These are phyloP conservation scores for Haplographium delicatum DNA, from an alignment of 495 filamentous ascomycete species.

Conservation along the genomic window DNA sequence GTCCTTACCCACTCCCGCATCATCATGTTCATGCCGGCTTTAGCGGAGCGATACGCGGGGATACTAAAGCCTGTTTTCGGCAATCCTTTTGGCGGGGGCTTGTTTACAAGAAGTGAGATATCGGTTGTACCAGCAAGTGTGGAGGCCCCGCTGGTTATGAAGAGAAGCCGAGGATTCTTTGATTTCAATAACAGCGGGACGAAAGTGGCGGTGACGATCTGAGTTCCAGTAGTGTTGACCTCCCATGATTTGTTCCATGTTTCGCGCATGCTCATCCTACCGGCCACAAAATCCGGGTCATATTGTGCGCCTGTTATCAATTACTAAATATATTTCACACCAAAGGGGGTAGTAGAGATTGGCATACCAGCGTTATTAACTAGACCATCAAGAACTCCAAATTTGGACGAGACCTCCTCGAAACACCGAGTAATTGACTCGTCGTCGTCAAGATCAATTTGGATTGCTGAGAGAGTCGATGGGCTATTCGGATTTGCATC, in stretches of 20 bases:
- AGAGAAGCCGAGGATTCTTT: slow-evolving; percentile 41
- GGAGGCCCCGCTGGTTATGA: slow-evolving; percentile 44
- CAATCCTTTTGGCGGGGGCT: slow-evolving; percentile 39
- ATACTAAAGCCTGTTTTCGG: slow-evolving; percentile 29
- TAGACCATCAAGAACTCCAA: slow-evolving; percentile 45
- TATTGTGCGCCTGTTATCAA: slow-evolving; percentile 8
- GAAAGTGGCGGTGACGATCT: slow-evolving; percentile 41
- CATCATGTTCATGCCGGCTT: slow-evolving; percentile 62
- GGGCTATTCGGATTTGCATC: slow-evolving; percentile 32
- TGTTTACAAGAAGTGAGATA: slow-evolving; percentile 22
- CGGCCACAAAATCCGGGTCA: slow-evolving; percentile 2
- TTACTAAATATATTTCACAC: neutral
- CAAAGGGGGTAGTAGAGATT: neutral
- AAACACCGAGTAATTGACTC: slow-evolving; percentile 36
- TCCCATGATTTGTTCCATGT: slow-evolving; percentile 50
- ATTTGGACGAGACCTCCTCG: slow-evolving; percentile 25
- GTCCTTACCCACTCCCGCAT: slow-evolving; percentile 52
- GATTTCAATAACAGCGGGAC: slow-evolving; percentile 41
- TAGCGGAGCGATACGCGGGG: slow-evolving; percentile 45
- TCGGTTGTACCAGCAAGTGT: slow-evolving; percentile 37
- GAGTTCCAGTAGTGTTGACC: slow-evolving; percentile 48
- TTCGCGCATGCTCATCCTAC: slow-evolving; percentile 12
- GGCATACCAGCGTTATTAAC: slow-evolving; percentile 55
- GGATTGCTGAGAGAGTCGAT: slow-evolving; percentile 33
- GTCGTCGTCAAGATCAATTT: slow-evolving; percentile 47